A percentile compares a stretch with the other conserved stretches of the same genome.
These are phyloP conservation scores for Saxophila tyrrhenica DNA, from an alignment of 495 filamentous ascomycete species.

Conservation along the genomic window DNA sequence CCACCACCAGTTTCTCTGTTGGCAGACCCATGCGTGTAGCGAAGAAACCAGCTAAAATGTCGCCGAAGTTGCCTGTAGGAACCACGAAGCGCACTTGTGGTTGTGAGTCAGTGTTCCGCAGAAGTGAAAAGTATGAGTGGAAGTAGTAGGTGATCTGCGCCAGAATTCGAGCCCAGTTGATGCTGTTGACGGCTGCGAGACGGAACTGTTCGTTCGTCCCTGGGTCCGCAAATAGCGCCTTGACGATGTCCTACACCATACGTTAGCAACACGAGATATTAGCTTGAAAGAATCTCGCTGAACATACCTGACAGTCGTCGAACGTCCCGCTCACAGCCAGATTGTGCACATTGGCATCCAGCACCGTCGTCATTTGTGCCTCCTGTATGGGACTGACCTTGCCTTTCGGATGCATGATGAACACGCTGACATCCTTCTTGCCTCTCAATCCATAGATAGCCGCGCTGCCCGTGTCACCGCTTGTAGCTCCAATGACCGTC, in stretches of 20 bases:
- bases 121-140: constrained; percentile 73
- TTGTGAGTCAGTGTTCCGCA: constrained; percentile 35
- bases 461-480: constrained; percentile 87
- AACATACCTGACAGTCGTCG: constrained; percentile 81
- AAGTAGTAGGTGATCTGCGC: constrained; percentile 94
- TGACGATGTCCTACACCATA: constrained; percentile 63
- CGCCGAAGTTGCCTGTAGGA: constrained; percentile 93
- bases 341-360: constrained; percentile 83
- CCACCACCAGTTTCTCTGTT: constrained; percentile 68
- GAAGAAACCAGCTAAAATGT: constrained; percentile 88
- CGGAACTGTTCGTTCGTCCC: constrained; percentile 60
- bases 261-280: background rate
- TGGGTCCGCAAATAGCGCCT: constrained; percentile 77
- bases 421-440: constrained; percentile 89
- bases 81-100: constrained; percentile 65
- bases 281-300: no score
- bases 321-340: constrained; percentile 77
- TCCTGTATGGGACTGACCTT: constrained; percentile 79
- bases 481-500: constrained; percentile 84
- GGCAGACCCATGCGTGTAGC: constrained; percentile 85
- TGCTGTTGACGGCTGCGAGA: constrained; percentile 79
- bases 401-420: constrained; percentile 80
- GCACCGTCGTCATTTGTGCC: constrained; percentile 86
- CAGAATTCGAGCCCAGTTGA: constrained; percentile 83
- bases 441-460: constrained; percentile 95